Evolutionary conservation across 2,329 filamentous ascomycete species (phyloP).

Genomic region (Neocatenulostroma microsporum): DNA sequence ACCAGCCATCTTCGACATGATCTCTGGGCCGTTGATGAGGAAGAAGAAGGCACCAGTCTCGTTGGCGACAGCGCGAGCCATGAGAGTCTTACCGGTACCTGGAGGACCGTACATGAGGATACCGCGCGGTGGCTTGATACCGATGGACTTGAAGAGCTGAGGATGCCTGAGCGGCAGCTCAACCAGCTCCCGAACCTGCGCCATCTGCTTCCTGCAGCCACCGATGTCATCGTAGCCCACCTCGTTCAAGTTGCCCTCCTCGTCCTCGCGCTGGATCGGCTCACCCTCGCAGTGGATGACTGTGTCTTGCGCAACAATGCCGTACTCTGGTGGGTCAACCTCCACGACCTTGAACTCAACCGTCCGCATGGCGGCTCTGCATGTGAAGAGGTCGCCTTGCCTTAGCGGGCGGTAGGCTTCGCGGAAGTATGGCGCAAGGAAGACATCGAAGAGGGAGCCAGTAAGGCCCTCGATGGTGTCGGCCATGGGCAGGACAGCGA

Average conservation of each 20-base stretch:
- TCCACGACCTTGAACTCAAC: conserved; percentile 99
- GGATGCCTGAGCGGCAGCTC: conserved; percentile 94
- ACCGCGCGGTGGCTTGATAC: conserved; percentile 98
- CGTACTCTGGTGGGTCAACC: conserved; percentile 95
- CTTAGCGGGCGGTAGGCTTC: conserved; percentile 96
- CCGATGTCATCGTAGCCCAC: conserved; percentile 99
- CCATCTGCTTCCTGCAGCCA: conserved; percentile 99
- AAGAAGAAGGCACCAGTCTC: conserved; percentile 99
- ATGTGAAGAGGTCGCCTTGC: conserved; percentile 96
- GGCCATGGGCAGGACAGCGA: conserved; percentile 94
- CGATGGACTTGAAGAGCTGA: conserved; percentile 99
- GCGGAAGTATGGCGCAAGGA: conserved; percentile 98
- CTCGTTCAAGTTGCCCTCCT: conserved; percentile 98
- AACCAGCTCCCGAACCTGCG: conserved; percentile 96
- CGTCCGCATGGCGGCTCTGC: conserved; percentile 95
- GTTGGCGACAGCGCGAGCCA: conserved; percentile 97
- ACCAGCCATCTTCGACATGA: conserved; percentile 99
- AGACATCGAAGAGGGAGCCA: conserved; percentile 96
- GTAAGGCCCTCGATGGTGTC: conserved; percentile 97
- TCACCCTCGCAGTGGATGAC: conserved; percentile 99
- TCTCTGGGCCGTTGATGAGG: conserved; percentile 97
- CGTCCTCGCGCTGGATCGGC: conserved; percentile 93
- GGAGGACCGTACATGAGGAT: conserved; percentile 90
- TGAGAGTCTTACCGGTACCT: conserved; percentile 98
- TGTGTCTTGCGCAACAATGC: conserved; percentile 97